Evolutionary conservation across 2,329 filamentous ascomycete genomes (phyloP).

Genomic region (Helotiales sp.): DNA sequence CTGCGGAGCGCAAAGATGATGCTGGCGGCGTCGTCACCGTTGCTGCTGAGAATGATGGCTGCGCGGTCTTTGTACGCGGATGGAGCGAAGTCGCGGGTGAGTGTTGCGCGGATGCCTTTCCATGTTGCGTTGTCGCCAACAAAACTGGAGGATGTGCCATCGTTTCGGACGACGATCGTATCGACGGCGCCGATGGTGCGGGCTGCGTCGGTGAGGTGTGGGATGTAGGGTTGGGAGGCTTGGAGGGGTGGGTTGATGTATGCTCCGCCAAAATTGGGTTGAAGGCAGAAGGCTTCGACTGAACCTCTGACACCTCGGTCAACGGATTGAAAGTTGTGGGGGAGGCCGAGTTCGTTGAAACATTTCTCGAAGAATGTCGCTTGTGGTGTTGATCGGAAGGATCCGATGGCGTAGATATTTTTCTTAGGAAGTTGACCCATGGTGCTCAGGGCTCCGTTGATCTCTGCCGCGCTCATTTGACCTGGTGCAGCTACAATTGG

Average conservation of each 20-base stretch:
- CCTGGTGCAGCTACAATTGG: constrained; percentile 86
- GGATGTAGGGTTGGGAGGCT: constrained; percentile 61
- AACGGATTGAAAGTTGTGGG: constrained; percentile 77
- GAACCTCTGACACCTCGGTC: constrained; percentile 70
- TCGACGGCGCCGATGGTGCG: constrained; percentile 81
- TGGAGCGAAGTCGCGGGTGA: constrained; percentile 81
- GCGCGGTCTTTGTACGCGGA: constrained; percentile 79
- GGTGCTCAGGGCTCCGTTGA: constrained; percentile 77
- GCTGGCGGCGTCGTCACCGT: constrained; percentile 76
- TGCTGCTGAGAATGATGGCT: constrained; percentile 75
- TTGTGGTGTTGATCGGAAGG: constrained; percentile 70
- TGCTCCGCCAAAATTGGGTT: constrained; percentile 79
- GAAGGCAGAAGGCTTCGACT: constrained; percentile 73
- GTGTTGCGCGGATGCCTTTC: constrained; percentile 82
- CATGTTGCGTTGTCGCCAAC: constrained; percentile 83
- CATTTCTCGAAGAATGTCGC: constrained; percentile 87
- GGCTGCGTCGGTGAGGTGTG: constrained; percentile 74
- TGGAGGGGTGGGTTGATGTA: constrained; percentile 77
- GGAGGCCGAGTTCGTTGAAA: constrained; percentile 82
- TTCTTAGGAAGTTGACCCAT: constrained; percentile 82
- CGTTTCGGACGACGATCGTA: constrained; percentile 71
- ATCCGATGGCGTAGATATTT: constrained; percentile 80
- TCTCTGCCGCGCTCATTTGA: constrained; percentile 84
- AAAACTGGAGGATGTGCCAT: constrained; percentile 58
- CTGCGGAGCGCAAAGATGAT: constrained; percentile 80